Conservation (phyloP, 192 early-diverging fungal species). For the Piromyces finnis region DNA sequence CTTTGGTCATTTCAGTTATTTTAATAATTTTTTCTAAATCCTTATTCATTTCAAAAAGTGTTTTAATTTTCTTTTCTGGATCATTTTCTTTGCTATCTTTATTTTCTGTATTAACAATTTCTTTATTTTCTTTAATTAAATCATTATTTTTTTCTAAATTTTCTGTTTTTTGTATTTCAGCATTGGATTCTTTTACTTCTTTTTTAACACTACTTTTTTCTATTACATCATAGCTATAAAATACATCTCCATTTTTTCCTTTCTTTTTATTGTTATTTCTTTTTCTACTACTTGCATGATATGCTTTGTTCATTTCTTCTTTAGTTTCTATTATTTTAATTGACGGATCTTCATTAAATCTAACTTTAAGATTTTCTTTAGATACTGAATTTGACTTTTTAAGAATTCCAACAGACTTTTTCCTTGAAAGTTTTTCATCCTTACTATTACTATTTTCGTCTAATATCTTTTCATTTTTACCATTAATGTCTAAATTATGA, state of each 20-base stretch:
- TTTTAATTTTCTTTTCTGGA: not conserved
- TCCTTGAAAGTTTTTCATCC: not conserved
- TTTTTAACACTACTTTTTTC: not conserved
- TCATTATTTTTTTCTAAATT: not conserved
- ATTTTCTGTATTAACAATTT: not conserved
- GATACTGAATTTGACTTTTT: not conserved
- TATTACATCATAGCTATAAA: not conserved
- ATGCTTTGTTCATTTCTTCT: not conserved
- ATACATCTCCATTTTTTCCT: not conserved
- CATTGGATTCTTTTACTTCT: not conserved
- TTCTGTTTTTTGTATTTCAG: not conserved
- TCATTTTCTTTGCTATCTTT: not conserved
- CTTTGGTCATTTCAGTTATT: not conserved
- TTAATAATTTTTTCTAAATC: not conserved
- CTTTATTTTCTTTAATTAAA: not conserved
- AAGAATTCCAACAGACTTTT: not conserved
- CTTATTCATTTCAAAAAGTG: not conserved
- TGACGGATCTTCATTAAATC: not conserved
- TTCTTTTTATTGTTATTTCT: not conserved
- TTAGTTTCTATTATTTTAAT: not conserved
- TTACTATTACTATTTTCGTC: not conserved
- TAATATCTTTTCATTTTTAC: not conserved
- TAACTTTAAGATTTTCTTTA: not conserved
- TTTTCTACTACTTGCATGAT: not conserved
- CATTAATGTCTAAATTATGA: not conserved